Evolutionary conservation across 331 rosid species (phyloP).

Genomic region (Quercus lobata): DNA sequence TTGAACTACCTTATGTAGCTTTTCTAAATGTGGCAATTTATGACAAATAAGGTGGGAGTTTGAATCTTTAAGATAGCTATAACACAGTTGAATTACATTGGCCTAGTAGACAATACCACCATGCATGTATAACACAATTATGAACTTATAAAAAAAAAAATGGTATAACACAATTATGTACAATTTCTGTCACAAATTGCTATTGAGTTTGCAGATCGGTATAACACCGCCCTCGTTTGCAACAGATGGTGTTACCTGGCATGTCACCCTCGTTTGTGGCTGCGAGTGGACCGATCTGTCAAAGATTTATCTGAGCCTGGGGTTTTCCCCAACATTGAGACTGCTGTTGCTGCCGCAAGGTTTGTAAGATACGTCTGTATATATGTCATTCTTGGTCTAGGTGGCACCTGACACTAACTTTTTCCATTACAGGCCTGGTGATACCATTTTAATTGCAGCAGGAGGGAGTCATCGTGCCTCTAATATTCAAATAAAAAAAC

Average conservation of each 20-base stretch:
- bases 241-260: slow-evolving; percentile 97
- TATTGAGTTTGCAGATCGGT: slow-evolving; percentile 99
- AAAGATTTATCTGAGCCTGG: slow-evolving; percentile 67
- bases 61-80: not conserved
- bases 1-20: not conserved
- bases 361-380: slow-evolving; percentile 20
- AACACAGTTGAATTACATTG: not conserved
- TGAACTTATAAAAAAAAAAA: not conserved
- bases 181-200: slow-evolving; percentile 51
- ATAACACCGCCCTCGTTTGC: slow-evolving; percentile 99
- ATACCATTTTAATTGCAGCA: slow-evolving; percentile 86
- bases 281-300: slow-evolving; percentile 81
- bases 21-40: not conserved
- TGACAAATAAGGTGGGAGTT: not conserved
- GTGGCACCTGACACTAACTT: slow-evolving; percentile 4
- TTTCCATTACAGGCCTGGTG: slow-evolving; percentile 67
- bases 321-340: slow-evolving; percentile 79
- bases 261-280: slow-evolving; percentile 94
- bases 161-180: slow-evolving; percentile 7
- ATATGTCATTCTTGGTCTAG: not conserved
- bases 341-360: slow-evolving; percentile 92
- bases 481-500: slow-evolving; percentile 82
- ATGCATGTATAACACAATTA: slow-evolving; percentile 5
- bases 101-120: not conserved
- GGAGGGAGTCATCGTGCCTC: slow-evolving; percentile 74